These are phyloP conservation scores for Colletotrichum chrysophilum DNA, from an alignment of 2,329 filamentous ascomycete genomes.

Conservation along the genomic window DNA sequence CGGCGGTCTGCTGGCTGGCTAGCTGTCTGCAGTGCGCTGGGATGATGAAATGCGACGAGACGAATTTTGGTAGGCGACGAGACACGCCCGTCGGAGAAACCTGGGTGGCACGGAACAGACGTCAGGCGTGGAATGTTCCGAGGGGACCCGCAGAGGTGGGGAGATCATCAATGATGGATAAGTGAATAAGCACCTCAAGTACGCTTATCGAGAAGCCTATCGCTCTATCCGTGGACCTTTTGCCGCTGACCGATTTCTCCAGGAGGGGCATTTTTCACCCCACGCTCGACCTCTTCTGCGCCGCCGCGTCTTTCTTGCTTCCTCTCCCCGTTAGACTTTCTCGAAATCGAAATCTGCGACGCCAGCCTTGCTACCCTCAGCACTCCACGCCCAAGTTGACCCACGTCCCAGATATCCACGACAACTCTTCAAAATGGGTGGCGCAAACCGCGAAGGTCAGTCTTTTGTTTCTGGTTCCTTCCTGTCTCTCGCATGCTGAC, in stretches of 20 bases:
- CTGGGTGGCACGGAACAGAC: not conserved
- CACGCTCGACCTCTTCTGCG: conserved; percentile 9
- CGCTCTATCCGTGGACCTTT: not conserved
- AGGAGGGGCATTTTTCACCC: conserved; percentile 25
- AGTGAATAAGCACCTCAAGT: not conserved
- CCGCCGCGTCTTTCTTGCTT: not conserved
- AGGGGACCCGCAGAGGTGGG: not conserved
- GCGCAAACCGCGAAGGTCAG: conserved; percentile 43
- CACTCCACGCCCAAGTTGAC: not conserved
- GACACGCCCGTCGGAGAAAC: conserved; percentile 1
- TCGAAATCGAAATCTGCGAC: not conserved
- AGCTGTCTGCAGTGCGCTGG: not conserved
- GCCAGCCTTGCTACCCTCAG: conserved; percentile 6
- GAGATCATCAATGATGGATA: not conserved
- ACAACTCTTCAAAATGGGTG: conserved; percentile 37
- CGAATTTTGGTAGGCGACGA: not conserved
- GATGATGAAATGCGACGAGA: conserved; percentile 14
- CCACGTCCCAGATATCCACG: not conserved
- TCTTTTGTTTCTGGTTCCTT: not conserved
- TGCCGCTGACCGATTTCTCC: conserved; percentile 5
- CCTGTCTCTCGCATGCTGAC: not conserved
- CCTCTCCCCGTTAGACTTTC: not conserved
- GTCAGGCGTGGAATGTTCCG: conserved; percentile 11
- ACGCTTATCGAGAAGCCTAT: not conserved
- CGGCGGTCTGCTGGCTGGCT: not conserved